A percentile compares a stretch with the other conserved stretches of the same genome.
Conservation (phyloP, 768 basidiomycete species). For the Serendipita sp. region DNA sequence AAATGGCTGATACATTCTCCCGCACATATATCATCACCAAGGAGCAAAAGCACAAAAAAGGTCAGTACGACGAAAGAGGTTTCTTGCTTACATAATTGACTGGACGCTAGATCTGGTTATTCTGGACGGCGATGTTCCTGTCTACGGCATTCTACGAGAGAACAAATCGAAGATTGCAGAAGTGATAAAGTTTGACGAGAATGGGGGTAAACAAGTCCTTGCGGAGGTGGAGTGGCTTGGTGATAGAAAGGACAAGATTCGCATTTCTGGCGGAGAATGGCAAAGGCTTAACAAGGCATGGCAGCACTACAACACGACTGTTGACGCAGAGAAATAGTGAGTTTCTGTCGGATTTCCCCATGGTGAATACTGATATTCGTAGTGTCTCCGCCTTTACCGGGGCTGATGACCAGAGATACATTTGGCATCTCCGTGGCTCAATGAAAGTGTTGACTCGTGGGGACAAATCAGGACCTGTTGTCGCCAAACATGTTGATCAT, state of each 20-base stretch:
- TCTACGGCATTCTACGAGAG: neutral
- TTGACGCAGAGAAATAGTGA: neutral
- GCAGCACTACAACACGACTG: neutral
- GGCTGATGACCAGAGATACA: neutral
- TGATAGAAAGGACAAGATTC: conserved; percentile 1
- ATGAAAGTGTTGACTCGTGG: neutral
- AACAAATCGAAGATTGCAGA: neutral
- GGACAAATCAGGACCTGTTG: neutral
- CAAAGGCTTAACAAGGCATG: neutral
- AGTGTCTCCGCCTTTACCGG: neutral
- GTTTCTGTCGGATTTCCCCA: neutral
- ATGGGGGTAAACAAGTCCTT: neutral
- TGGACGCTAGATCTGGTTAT: neutral
- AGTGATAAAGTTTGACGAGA: neutral
- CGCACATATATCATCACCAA: neutral
- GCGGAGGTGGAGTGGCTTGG: conserved; percentile 1
- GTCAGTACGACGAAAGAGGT: neutral
- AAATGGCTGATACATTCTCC: neutral
- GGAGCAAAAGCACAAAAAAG: neutral
- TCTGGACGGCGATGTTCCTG: neutral
- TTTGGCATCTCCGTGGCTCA: neutral
- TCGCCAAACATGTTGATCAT: neutral
- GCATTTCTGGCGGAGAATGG: neutral
- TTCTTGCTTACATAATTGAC: neutral
- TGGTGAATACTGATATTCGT: too few species aligned